Evolutionary conservation across 148 eudicot genomes (phyloP).

Genomic region (Chenopodium album): DNA sequence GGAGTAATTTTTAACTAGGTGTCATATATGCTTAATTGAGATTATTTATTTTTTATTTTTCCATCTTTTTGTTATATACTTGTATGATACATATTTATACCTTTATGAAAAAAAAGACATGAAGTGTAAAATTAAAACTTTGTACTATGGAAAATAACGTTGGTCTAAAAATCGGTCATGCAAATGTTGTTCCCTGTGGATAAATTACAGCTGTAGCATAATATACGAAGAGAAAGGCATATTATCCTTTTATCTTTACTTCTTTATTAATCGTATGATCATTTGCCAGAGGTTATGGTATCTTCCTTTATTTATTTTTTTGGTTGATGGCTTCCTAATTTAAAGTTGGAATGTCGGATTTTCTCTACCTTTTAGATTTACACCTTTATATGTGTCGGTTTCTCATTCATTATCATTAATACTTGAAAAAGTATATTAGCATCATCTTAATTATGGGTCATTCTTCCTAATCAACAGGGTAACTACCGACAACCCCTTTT

Average conservation of each 20-base stretch:
- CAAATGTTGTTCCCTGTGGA: neutral
- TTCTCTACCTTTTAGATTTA: neutral
- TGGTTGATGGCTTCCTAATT: neutral
- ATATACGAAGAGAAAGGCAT: neutral
- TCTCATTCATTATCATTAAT: neutral
- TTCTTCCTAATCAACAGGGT: neutral
- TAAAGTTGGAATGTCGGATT: constrained; percentile 11
- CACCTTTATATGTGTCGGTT: constrained; percentile 12
- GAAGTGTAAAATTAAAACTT: too few species aligned
- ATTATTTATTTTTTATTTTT: too few species aligned
- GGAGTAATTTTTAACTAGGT: too few species aligned
- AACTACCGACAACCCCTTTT: neutral
- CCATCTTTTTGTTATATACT: too few species aligned
- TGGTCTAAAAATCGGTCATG: neutral
- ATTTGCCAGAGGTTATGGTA: constrained; percentile 7
- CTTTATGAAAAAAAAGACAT: too few species aligned
- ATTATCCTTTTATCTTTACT: neutral
- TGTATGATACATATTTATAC: too few species aligned
- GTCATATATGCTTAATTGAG: too few species aligned
- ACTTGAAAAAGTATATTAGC: neutral
- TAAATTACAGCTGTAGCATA: constrained; percentile 1
- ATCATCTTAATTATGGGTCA: neutral
- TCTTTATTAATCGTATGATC: neutral
- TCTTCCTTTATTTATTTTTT: neutral
- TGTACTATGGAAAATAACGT: neutral